These are phyloP conservation scores for Polyplosphaeria fusca DNA, from an alignment of 495 filamentous ascomycete genomes.

Conservation along the genomic window DNA sequence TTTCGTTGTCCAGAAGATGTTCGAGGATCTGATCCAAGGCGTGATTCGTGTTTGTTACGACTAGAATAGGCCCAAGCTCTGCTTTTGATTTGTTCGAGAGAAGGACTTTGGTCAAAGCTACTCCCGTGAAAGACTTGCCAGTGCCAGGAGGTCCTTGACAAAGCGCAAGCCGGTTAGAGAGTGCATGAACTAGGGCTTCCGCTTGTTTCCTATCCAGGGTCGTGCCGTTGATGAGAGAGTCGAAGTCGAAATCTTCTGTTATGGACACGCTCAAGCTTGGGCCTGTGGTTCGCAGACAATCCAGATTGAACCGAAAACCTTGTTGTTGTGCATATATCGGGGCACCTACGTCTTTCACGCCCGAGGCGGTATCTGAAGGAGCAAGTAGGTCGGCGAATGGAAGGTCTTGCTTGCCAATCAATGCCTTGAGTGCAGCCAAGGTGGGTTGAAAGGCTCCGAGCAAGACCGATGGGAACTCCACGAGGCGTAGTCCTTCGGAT, in stretches of 20 bases:
- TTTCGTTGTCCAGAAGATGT: conserved; percentile 53
- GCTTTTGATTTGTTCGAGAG: conserved; percentile 53
- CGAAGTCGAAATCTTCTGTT: background rate
- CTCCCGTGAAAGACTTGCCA: conserved; percentile 66
- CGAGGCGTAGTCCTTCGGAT: conserved; percentile 42
- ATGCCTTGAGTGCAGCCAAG: conserved; percentile 60
- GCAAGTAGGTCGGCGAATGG: conserved; percentile 62
- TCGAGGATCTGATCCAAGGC: conserved; percentile 73
- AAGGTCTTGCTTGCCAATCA: conserved; percentile 48
- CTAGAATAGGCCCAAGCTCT: conserved; percentile 37
- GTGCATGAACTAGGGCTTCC: conserved; percentile 51
- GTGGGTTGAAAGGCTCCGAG: conserved; percentile 65
- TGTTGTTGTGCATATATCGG: conserved; percentile 55
- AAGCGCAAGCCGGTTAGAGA: conserved; percentile 57
- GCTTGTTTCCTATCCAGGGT: conserved; percentile 60
- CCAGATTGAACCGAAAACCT: conserved; percentile 18
- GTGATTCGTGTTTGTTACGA: conserved; percentile 51
- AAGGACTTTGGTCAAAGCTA: conserved; percentile 57
- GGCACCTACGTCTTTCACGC: conserved; percentile 41
- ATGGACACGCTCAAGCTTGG: background rate
- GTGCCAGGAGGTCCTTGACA: conserved; percentile 84
- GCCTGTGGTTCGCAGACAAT: background rate
- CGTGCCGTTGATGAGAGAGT: background rate
- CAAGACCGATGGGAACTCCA: conserved; percentile 70
- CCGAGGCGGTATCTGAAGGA: conserved; percentile 33